Evolutionary conservation across 139 green algal genomes (phyloP).

Genomic region (Ulvella scutata): DNA sequence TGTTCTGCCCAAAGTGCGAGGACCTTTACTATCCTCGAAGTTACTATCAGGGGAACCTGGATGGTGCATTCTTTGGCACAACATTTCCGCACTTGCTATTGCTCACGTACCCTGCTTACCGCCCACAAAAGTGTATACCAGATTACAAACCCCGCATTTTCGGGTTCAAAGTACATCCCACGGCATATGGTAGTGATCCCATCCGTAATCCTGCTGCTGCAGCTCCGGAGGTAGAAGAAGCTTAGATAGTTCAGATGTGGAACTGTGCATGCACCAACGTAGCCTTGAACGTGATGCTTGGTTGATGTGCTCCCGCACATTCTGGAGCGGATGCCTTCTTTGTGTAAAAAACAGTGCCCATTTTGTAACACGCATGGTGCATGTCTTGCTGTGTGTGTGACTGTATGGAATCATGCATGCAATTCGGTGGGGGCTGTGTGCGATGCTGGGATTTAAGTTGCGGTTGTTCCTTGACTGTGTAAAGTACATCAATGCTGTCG

Average conservation of each 20-base stretch:
- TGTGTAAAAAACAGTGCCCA: no score
- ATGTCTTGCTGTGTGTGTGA: no score
- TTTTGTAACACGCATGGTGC: no score
- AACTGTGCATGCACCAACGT: no score
- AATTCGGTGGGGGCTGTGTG: no score
- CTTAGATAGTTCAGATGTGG: not conserved
- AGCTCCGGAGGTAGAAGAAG: not conserved
- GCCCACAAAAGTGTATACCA: conserved; percentile 34
- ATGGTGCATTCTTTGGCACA: conserved; percentile 91
- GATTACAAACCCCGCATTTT: conserved; percentile 82
- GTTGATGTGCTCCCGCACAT: no score
- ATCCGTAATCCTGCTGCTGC: not conserved
- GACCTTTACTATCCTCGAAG: conserved; percentile 85
- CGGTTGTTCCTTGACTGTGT: no score
- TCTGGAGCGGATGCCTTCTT: no score
- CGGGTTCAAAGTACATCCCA: conserved; percentile 79
- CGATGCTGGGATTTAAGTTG: no score
- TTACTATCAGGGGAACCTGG: conserved; percentile 56
- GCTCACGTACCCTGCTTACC: conserved; percentile 72
- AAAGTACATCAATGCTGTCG: no score
- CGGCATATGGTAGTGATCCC: conserved; percentile 15
- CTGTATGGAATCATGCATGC: no score
- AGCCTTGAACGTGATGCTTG: no score
- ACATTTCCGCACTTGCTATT: conserved; percentile 92
- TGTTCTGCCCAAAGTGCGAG: conserved; percentile 88